Evolutionary conservation across 805 yeast genomes (phyloP).

Genomic region (Starmerella kuoi): DNA sequence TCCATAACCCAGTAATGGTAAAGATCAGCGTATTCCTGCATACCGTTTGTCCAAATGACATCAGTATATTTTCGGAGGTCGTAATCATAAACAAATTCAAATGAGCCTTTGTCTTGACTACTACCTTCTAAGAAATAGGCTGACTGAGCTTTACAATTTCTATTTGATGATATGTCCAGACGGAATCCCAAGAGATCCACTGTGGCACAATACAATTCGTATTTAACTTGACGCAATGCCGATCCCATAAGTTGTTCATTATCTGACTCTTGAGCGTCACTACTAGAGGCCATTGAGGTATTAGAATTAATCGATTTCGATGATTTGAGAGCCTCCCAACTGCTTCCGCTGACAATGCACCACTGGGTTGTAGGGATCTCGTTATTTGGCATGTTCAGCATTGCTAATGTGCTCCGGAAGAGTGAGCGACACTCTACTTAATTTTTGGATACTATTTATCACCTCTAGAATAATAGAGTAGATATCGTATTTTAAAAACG

Average conservation of each 20-base stretch:
- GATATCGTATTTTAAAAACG: too few species aligned
- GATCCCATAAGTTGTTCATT: constrained; percentile 1
- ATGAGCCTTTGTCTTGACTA: neutral
- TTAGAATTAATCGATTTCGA: too few species aligned
- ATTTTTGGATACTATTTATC: too few species aligned
- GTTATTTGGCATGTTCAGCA: too few species aligned
- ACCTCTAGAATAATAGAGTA: too few species aligned
- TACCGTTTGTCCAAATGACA: constrained; percentile 10
- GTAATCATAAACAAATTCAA: constrained; percentile 15
- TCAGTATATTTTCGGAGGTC: constrained; percentile 8
- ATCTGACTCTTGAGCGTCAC: too few species aligned
- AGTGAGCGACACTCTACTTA: too few species aligned
- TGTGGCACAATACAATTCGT: constrained; percentile 17
- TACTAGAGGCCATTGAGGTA: too few species aligned
- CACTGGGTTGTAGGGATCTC: too few species aligned
- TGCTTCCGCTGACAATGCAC: constrained; percentile 7
- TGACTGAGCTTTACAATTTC: constrained; percentile 10
- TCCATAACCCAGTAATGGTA: constrained; percentile 18
- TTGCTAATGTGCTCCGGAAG: too few species aligned
- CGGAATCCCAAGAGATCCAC: constrained; percentile 17
- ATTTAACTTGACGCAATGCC: constrained; percentile 17
- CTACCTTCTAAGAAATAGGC: constrained; percentile 3
- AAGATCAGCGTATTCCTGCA: neutral
- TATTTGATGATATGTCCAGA: constrained; percentile 4
- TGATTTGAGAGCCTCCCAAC: constrained; percentile 12